phyloP scores from a whole-genome alignment of 2,329 filamentous ascomycete genomes.

The Xylariales sp. region DNA sequence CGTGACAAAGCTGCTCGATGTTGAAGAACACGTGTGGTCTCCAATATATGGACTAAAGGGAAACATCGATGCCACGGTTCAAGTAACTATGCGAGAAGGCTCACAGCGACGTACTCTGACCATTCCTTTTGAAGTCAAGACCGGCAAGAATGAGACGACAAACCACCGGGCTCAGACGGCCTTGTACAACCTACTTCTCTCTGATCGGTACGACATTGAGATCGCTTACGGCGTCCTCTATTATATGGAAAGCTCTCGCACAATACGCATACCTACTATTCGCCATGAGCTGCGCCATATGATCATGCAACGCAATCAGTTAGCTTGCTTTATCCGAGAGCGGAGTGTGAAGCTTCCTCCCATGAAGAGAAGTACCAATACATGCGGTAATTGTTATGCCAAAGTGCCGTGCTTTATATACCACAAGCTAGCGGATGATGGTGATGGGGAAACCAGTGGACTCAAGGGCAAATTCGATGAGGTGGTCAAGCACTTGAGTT shows the following conservation, averaged over 20 bases:
- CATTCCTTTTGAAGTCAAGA: constrained; percentile 94
- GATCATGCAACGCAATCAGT: constrained; percentile 90
- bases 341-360: constrained; percentile 74
- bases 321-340: constrained; percentile 81
- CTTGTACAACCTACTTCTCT: constrained; percentile 86
- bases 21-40: constrained; percentile 98
- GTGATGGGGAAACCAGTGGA: constrained; percentile 75
- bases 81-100: constrained; percentile 74
- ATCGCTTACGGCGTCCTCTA: constrained; percentile 89
- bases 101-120: constrained; percentile 66
- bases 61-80: constrained; percentile 95
- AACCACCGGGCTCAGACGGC: constrained; percentile 91
- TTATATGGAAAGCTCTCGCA: constrained; percentile 89
- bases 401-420: constrained; percentile 90
- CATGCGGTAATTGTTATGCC: constrained; percentile 85
- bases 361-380: constrained; percentile 77
- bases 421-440: constrained; percentile 83
- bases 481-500: constrained; percentile 70
- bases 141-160: constrained; percentile 76
- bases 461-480: constrained; percentile 80
- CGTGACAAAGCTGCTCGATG: constrained; percentile 88
- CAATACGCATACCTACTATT: constrained; percentile 77
- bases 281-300: constrained; percentile 89
- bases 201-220: constrained; percentile 91
- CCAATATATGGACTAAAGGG: constrained; percentile 96